Conservation (phyloP, 768 basidiomycete species). For the Leucocoprinus birnbaumii region DNA sequence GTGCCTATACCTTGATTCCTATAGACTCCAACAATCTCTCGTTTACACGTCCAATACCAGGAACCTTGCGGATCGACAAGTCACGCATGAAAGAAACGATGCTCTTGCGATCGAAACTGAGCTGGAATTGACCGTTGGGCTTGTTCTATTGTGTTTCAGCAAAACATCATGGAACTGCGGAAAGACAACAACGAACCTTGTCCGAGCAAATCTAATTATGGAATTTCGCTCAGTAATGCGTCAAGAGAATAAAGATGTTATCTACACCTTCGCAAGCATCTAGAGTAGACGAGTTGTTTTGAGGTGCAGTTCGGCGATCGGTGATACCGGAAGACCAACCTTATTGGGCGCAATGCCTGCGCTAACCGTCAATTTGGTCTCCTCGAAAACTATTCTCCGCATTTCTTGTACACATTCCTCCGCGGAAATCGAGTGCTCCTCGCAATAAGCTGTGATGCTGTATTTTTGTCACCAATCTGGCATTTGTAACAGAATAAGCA, state of each 20-base stretch:
- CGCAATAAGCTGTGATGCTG: slow-evolving; percentile 84
- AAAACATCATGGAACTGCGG: slow-evolving; percentile 4
- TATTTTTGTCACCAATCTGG: slow-evolving; percentile 8
- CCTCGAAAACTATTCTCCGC: slow-evolving; percentile 65
- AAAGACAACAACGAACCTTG: slow-evolving; percentile 44
- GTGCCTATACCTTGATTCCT: slow-evolving; percentile 67
- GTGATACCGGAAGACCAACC: slow-evolving; percentile 39
- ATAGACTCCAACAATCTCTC: slow-evolving; percentile 86
- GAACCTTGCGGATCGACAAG: slow-evolving; percentile 83
- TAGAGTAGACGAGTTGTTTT: slow-evolving; percentile 25
- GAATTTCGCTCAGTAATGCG: slow-evolving; percentile 2
- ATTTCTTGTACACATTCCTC: slow-evolving; percentile 80
- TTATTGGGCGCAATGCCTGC: slow-evolving; percentile 96
- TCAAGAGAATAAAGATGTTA: neutral
- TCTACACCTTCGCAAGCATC: slow-evolving; percentile 87
- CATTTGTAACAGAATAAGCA: slow-evolving; percentile 11
- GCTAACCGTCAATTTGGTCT: slow-evolving; percentile 87
- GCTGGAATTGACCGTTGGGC: slow-evolving; percentile 87
- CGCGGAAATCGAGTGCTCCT: slow-evolving; percentile 56
- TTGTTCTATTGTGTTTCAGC: slow-evolving; percentile 60
- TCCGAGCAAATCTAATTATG: slow-evolving; percentile 82
- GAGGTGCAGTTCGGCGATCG: slow-evolving; percentile 14
- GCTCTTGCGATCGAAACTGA: slow-evolving; percentile 59
- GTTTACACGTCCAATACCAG: slow-evolving; percentile 87
- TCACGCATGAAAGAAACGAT: slow-evolving; percentile 78